A percentile compares a stretch with the other conserved stretches of the same genome.
Evolutionary conservation across 768 basidiomycete genomes (phyloP).

Genomic region (Pulveroboletus sp.): DNA sequence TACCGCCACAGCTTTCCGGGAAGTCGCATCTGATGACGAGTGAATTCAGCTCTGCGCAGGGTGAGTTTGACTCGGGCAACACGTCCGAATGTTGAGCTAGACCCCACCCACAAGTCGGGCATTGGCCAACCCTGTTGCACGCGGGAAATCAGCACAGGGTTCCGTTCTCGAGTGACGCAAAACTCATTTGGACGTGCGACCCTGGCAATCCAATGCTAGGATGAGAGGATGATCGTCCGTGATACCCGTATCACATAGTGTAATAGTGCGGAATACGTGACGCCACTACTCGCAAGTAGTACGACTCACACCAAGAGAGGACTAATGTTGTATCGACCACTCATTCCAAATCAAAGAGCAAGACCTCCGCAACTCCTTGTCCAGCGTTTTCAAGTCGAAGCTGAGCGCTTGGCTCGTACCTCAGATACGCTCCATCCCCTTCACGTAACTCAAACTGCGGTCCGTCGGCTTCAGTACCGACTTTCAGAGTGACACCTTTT

Average conservation of each 20-base stretch:
- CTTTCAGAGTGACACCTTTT: constrained; percentile 52
- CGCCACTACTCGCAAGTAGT: not conserved
- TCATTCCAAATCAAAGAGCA: constrained; percentile 75
- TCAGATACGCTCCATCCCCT: constrained; percentile 83
- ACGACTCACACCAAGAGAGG: not conserved
- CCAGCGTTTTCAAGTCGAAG: constrained; percentile 60
- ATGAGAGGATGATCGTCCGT: constrained; percentile 7
- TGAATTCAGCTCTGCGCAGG: too few species aligned
- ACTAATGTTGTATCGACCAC: not conserved
- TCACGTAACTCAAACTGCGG: constrained; percentile 61
- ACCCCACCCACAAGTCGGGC: too few species aligned
- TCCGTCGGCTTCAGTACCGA: constrained; percentile 39
- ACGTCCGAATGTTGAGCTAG: not conserved
- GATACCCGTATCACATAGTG: not conserved
- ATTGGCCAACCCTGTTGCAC: not conserved
- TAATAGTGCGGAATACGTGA: not conserved
- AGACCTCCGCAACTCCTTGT: constrained; percentile 60
- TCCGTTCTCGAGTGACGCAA: not conserved
- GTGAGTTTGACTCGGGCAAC: not conserved
- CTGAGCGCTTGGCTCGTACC: constrained; percentile 33
- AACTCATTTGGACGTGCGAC: not conserved
- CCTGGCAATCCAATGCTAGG: constrained; percentile 1
- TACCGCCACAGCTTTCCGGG: too few species aligned
- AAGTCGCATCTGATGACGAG: too few species aligned
- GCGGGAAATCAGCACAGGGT: not conserved